Percentiles rank a stretch among this genome's conserved stretches.
phyloP scores from a whole-genome alignment of 805 yeast species.

The Komagataella phaffii region DNA sequence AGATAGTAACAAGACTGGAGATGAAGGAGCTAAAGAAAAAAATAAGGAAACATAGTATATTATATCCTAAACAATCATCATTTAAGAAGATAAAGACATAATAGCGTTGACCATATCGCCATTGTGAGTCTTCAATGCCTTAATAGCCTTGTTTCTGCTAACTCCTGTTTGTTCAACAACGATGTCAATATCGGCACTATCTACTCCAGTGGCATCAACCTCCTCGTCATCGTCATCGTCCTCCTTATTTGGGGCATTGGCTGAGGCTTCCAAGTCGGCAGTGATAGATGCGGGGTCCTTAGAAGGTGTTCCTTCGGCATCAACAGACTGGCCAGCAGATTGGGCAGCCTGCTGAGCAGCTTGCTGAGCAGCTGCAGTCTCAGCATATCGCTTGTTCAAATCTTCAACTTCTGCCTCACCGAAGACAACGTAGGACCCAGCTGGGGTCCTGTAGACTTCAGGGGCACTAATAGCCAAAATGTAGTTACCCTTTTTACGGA shows the following conservation, averaged over 20 bases:
- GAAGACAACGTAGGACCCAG: slow-evolving; percentile 92
- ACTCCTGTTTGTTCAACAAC: slow-evolving; percentile 87
- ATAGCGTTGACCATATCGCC: slow-evolving; percentile 95
- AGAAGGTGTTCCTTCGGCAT: slow-evolving; percentile 21
- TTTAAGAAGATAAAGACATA: slow-evolving; percentile 46
- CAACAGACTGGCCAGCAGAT: slow-evolving; percentile 13
- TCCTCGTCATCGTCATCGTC: slow-evolving; percentile 45
- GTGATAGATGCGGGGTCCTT: slow-evolving; percentile 70
- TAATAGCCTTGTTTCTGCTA: slow-evolving; percentile 80
- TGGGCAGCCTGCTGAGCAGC: slow-evolving; percentile 31
- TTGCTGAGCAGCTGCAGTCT: slow-evolving; percentile 69
- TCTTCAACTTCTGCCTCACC: slow-evolving; percentile 98
- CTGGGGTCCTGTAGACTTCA: slow-evolving; percentile 86
- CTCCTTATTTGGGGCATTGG: slow-evolving; percentile 16
- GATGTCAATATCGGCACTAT: slow-evolving; percentile 69
- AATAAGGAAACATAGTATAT: not conserved
- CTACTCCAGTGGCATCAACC: slow-evolving; percentile 78
- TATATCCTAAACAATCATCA: not conserved
- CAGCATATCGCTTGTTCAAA: slow-evolving; percentile 75
- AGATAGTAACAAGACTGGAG: not conserved
- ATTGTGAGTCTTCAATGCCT: slow-evolving; percentile 77
- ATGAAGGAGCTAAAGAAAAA: not conserved
- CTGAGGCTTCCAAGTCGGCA: slow-evolving; percentile 64
- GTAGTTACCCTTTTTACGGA: slow-evolving; percentile 85
- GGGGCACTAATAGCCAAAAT: slow-evolving; percentile 87